Conservation (phyloP, 2,329 filamentous ascomycete species). For the Stachybotrys chlorohalonatus region DNA sequence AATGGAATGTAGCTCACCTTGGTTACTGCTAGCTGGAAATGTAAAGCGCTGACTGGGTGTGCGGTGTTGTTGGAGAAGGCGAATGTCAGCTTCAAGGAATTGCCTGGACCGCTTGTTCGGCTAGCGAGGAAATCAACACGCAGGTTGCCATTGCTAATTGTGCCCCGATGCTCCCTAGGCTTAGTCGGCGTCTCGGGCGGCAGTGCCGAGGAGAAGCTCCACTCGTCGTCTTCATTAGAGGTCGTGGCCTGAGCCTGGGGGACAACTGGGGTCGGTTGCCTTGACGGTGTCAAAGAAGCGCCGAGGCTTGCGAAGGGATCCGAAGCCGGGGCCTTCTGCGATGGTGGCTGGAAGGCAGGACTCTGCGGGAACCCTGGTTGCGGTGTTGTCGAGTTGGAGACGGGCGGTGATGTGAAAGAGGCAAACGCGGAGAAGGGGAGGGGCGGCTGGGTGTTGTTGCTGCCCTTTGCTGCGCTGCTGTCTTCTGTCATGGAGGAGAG, state of each 20-base stretch:
- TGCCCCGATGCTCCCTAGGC: conserved; percentile 53
- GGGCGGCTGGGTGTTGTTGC: conserved; percentile 31
- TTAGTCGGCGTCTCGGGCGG: conserved; percentile 48
- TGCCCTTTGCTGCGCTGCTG: conserved; percentile 41
- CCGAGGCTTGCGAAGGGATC: conserved; percentile 47
- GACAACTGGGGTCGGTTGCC: conserved; percentile 12
- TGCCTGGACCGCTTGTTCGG: conserved; percentile 41
- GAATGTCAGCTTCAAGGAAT: conserved; percentile 61
- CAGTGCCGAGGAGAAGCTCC: conserved; percentile 83
- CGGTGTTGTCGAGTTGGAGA: conserved; percentile 44
- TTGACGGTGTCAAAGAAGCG: conserved; percentile 14
- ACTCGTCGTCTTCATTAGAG: conserved; percentile 72
- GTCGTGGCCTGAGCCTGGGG: conserved; percentile 14
- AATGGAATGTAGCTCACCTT: conserved; percentile 53
- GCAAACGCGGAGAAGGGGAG: conserved; percentile 45
- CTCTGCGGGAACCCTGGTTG: conserved; percentile 39
- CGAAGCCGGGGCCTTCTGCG: conserved; percentile 21
- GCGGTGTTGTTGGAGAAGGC: conserved; percentile 76
- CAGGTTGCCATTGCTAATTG: conserved; percentile 61
- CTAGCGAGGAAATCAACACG: conserved; percentile 66
- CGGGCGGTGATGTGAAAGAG: conserved; percentile 42
- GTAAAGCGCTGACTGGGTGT: conserved; percentile 66
- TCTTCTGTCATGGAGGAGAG: conserved; percentile 55
- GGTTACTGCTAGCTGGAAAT: conserved; percentile 87
- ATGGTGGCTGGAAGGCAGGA: conserved; percentile 34